Evolutionary conservation across 306 rosid species (phyloP).

Genomic region (Sicyos baderoa): DNA sequence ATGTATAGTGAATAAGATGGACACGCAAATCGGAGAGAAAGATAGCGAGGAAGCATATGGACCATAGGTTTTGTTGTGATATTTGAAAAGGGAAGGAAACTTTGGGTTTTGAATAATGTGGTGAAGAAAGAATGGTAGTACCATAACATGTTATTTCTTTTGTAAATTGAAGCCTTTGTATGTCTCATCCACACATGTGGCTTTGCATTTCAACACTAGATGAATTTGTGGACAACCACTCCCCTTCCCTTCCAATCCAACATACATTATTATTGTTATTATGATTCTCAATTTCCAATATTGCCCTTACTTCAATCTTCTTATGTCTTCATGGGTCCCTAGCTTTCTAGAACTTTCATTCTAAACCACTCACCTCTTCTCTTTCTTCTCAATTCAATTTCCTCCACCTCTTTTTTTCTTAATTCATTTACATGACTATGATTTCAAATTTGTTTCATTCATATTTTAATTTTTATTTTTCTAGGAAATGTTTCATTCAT

Average conservation of each 20-base stretch:
- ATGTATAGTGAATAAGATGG: not conserved
- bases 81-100: not conserved
- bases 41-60: not conserved
- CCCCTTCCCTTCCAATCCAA: constrained; percentile 11
- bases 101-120: not conserved
- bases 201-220: constrained; percentile 3
- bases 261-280: not conserved
- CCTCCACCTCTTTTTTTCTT: not conserved
- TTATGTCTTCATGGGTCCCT: not conserved
- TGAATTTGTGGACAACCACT: constrained; percentile 12
- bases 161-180: not conserved
- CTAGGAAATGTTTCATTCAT: no score
- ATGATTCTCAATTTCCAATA: not conserved
- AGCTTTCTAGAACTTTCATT: not conserved
- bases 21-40: not conserved
- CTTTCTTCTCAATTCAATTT: not conserved
- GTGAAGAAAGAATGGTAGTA: not conserved
- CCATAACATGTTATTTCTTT: not conserved
- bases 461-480: no score
- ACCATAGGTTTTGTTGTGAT: not conserved
- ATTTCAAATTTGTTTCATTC: no score
- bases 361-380: constrained; percentile 8
- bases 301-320: not conserved
- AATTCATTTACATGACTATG: not conserved
- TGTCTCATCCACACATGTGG: constrained; percentile 14